Base-by-base conservation (phyloP, 2,329 filamentous ascomycete species). In the Sporothrix protearum region DNA sequence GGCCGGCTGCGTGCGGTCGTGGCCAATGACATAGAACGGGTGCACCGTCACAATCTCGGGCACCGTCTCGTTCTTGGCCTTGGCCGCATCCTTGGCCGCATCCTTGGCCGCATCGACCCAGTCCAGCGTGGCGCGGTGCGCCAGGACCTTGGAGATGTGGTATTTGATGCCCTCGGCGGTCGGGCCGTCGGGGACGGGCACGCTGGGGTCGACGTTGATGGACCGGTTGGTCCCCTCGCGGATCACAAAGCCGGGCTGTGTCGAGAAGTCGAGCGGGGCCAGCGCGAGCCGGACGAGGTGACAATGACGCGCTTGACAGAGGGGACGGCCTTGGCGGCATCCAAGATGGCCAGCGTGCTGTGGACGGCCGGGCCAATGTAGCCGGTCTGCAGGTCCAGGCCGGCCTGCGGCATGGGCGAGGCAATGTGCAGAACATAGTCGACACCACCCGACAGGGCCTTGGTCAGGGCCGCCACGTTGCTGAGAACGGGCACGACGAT, bases 111-210 rank as follows among this genome's bases (percentile, higher is more conserved):
- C 28, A 9, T 30, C 53, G 28, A 42, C 42, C 57, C 68, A 75
- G 7, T 73, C 71, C 12, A 73, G 53, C 22, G 70, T 72, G 30
- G 68, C 70, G 5, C 66, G 63, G 63, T 75, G 73, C 19, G 73
- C 71, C 42, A 72, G n/a, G 8, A 71, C 28, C 69, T 75, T 80
- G 72, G 75, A 76, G 1, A 76, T 74, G 57, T 76, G 73, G 76
- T 80, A 80, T 49, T 77, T 78, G 25, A 69, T 53, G 4, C 74
- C 72, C 8, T 75, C 75, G 30, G 70, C 57, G 22, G 73, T 73
- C 19, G 57, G 63, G 0, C 75, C 74, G 0, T 83, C 81, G 1
- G 69, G 51, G 1, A 53, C 4, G n/a, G 51, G 16, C 12, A 33
- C 9, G 12, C 47, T 12, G 8, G 47, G 14, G 8, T 67, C 42